These are phyloP conservation scores for Balakata baccata DNA, from an alignment of 345 rosid species.

Conservation along the genomic window DNA sequence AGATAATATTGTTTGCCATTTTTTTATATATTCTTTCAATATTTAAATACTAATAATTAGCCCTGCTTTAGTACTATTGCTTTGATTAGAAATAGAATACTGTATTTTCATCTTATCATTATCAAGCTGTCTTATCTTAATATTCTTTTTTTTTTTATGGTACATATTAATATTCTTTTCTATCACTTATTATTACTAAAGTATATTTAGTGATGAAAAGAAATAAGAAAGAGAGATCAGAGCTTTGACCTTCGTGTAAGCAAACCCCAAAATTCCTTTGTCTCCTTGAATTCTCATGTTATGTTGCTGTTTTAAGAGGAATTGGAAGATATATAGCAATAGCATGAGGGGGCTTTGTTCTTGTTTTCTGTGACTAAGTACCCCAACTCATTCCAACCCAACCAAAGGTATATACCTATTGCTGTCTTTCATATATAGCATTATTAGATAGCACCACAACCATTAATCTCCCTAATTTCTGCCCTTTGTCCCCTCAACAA, in stretches of 20 bases:
- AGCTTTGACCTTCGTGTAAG: neutral
- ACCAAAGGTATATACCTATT: constrained; percentile 27
- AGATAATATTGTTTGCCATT: neutral
- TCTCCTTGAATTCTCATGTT: constrained; percentile 20
- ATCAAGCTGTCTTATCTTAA: constrained; percentile 10
- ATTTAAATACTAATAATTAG: neutral
- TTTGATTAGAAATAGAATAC: neutral
- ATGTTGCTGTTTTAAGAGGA: neutral
- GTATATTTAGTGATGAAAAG: neutral
- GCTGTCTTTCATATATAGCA: constrained; percentile 30
- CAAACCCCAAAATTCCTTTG: constrained; percentile 42
- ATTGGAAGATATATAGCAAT: too few relatives aligned
- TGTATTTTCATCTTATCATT: constrained; percentile 5
- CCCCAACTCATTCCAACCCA: neutral
- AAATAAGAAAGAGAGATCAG: neutral
- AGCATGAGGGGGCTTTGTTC: constrained; percentile 18
- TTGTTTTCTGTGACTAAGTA: constrained; percentile 39
- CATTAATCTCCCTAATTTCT: constrained; percentile 48
- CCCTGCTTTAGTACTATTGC: neutral
- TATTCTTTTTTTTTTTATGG: too few relatives aligned
- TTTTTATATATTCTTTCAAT: too few relatives aligned
- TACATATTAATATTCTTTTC: constrained; percentile 11
- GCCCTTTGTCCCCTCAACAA: constrained; percentile 70
- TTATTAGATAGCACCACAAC: constrained; percentile 9
- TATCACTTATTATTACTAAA: neutral